Percentiles rank a stretch among this genome's conserved stretches.
Evolutionary conservation across 495 filamentous ascomycete species (phyloP).

Genomic region (Diplogelasinospora grovesii): DNA sequence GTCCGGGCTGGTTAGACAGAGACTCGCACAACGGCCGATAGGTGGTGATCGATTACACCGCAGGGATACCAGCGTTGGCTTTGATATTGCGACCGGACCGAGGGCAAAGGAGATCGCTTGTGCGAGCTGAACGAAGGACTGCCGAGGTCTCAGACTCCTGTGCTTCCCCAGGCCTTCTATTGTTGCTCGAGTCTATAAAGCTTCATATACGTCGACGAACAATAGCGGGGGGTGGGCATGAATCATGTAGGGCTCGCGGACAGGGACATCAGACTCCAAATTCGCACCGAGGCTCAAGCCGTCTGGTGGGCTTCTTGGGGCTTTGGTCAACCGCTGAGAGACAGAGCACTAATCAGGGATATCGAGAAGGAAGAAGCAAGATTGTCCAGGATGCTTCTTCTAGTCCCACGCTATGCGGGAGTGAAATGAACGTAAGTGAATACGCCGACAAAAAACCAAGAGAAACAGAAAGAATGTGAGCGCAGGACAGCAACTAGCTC

Average conservation of each 20-base stretch:
- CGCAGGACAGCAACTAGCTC: no score
- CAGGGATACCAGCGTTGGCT: constrained; percentile 5
- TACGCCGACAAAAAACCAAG: no score
- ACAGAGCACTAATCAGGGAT: no score
- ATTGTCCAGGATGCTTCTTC: no score
- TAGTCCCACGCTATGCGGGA: no score
- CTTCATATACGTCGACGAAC: constrained; percentile 5
- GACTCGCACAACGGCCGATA: constrained; percentile 8
- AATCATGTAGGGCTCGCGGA: constrained; percentile 11
- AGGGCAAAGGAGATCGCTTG: neutral
- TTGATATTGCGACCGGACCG: constrained; percentile 2
- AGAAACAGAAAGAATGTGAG: no score
- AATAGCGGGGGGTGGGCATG: constrained; percentile 5
- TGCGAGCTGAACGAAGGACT: neutral
- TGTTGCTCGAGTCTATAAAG: neutral
- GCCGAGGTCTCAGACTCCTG: constrained; percentile 1
- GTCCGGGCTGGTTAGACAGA: constrained; percentile 7
- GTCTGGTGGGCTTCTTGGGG: no score
- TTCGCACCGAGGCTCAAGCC: no score
- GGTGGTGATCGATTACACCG: constrained; percentile 7
- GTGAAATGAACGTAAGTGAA: no score
- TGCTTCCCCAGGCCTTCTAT: neutral
- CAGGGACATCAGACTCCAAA: no score
- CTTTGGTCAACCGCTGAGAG: no score
- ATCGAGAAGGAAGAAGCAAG: no score